phyloP scores from a whole-genome alignment of 2,329 filamentous ascomycete genomes.

The Mollisiaceae sp. region DNA sequence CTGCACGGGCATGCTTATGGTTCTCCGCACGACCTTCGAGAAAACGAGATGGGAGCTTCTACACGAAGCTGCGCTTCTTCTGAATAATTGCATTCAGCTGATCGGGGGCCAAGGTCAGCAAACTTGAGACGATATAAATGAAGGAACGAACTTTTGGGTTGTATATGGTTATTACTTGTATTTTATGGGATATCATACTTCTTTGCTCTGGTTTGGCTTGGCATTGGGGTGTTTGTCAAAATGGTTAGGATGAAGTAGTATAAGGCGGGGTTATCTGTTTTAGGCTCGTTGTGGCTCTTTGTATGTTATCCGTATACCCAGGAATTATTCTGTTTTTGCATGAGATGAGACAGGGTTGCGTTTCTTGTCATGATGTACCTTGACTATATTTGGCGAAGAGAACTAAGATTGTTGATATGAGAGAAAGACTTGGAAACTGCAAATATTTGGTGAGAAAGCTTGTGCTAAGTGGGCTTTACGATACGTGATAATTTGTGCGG shows the following conservation, averaged over 20 bases:
- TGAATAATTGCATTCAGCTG: constrained; percentile 78
- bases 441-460: too few relatives aligned
- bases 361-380: background rate
- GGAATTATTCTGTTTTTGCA: constrained; percentile 17
- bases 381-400: background rate
- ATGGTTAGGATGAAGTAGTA: constrained; percentile 10
- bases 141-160: constrained; percentile 3
- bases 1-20: constrained; percentile 79
- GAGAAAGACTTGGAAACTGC: background rate
- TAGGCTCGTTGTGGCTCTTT: constrained; percentile 8
- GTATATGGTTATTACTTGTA: constrained; percentile 18
- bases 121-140: constrained; percentile 16
- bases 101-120: constrained; percentile 29
- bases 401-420: constrained; percentile 8
- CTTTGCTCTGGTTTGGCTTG: background rate
- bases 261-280: constrained; percentile 17
- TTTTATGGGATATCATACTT: constrained; percentile 13
- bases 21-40: constrained; percentile 81
- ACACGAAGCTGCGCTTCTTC: constrained; percentile 80
- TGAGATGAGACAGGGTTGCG: background rate
- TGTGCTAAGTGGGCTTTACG: too few relatives aligned
- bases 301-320: constrained; percentile 27
- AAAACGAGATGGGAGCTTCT: constrained; percentile 90
- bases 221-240: constrained; percentile 19
- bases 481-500: too few relatives aligned